Evolutionary conservation across 2,329 filamentous ascomycete genomes (phyloP), one percentile per base, ranked within the genome.

Genomic region (Hirsutella rhossiliensis): DNA sequence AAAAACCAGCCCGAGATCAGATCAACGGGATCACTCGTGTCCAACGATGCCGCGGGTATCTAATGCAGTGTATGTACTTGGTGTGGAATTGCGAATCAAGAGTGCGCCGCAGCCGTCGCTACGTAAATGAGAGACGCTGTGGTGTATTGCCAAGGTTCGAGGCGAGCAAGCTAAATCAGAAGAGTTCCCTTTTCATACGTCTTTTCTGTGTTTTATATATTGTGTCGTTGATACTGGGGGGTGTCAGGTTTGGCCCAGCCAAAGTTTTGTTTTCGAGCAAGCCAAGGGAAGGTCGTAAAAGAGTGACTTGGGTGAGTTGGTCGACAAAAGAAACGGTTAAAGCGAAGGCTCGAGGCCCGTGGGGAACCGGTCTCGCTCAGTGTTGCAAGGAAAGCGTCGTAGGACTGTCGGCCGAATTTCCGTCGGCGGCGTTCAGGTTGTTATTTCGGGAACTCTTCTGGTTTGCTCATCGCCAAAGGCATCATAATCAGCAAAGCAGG

Each of bases 271-370:
- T 43, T 46, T 27, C n/a, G n/a, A n/a, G 19, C 6, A 45, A 11
- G 31, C 38, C 38, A 57, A 62, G 54, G 52, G 60, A 62, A 58
- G 46, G 41, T 50, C 5, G 42, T 43, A 62, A 63, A 55, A 40
- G 62, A 64, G 45, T 43, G 62, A 62, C 61, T 58, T 45, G 42
- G 52, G 59, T 61, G 48, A 53, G 54, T 54, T 45, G 19, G 11
- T 18, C 19, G 30, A 23, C 28, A 40, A 36, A 31, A 23, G 41
- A 45, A 20, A 44, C 6, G 3, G 30, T n/a, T 15, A 37, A 29
- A 42, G 40, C 19, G 34, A 48, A 11, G 44, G 18, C 45, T 13
- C 17, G 32, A 43, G 31, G n/a, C 40, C 9, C 11, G 20, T 15
- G 9, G 19, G 15, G 9, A 37, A 18, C 18, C 23, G 23, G 34